Evolutionary conservation across 768 basidiomycete species (phyloP), one percentile per base, ranked within the genome.

Genomic region (Panaeolus papilionaceus): DNA sequence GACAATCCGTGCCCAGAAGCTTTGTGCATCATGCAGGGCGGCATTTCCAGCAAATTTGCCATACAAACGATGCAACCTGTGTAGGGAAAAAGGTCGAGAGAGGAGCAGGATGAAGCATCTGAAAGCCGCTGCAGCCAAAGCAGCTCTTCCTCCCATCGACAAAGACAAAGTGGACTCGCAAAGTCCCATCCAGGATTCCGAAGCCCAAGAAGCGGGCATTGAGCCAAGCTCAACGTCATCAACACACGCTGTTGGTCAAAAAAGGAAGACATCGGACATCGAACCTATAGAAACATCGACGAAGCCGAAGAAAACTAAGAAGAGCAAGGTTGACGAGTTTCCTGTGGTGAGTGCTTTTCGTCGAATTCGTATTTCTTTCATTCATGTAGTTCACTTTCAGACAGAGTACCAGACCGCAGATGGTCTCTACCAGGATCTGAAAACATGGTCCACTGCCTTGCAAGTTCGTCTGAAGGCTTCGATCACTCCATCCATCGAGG

Each of bases 51-150:
- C 28, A 5, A 5, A 37, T 58, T 37, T 28, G 11, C 12, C 10
- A 3, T 58, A 33, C 54, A 58, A 58, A 10, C 28, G 1, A 16
- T 58, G 54, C 14, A 33, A 10, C 6, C 3, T 11, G 4, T 58
- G 54, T 58, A 28, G 54, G 9, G 20, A 58, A 58, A 58, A 58
- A 14, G 54, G 54, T 12, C 8, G 54, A 28, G 54, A 28, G 54
- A 33, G 28, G 16, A 58, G 16, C 28, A 33, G 54, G 33, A 23
- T 16, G 12, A 58, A 33, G 11, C 4, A 14, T 37, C 14, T 37
- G 7, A 58, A 58, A 33, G 28, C 54, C 2, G 4, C 54, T 58
- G 28, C 12, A 9, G 47, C 47, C 7, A 14, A 4, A 26, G 20
- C 20, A 4, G 9, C 7, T 1, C 20, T 26, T 7, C 5, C 4